These are phyloP conservation scores for Cupressus sempervirens DNA, from an alignment of 75 land plant species.

Conservation along the genomic window DNA sequence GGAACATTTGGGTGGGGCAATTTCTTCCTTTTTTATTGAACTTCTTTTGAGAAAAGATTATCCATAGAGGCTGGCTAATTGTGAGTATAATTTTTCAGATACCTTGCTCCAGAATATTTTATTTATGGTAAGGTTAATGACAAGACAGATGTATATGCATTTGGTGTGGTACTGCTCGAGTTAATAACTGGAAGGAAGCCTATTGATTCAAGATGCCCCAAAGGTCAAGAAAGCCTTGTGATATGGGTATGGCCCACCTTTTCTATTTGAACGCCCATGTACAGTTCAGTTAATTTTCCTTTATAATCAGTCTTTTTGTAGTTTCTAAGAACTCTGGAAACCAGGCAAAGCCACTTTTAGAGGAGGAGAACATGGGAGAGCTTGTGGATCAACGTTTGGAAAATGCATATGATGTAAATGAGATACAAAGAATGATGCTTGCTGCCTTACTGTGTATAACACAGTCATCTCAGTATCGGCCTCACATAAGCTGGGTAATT, in stretches of 20 bases:
- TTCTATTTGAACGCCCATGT: not conserved
- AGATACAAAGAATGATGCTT: slow-evolving; percentile 68
- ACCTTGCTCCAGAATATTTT: slow-evolving; percentile 95
- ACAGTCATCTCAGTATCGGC: slow-evolving; percentile 60
- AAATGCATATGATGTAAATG: slow-evolving; percentile 30
- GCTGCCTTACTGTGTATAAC: slow-evolving; percentile 80
- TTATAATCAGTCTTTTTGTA: not conserved
- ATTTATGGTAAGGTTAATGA: slow-evolving; percentile 83
- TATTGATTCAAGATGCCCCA: slow-evolving; percentile 54
- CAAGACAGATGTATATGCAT: slow-evolving; percentile 89
- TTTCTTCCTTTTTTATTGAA: not conserved
- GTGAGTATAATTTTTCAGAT: slow-evolving; percentile 37
- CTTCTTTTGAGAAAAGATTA: not conserved
- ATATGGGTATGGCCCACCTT: slow-evolving; percentile 73
- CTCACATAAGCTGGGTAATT: slow-evolving; percentile 60
- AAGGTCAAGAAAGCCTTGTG: slow-evolving; percentile 82
- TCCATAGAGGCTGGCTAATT: not conserved
- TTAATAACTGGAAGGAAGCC: slow-evolving; percentile 82
- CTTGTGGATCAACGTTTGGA: slow-evolving; percentile 61
- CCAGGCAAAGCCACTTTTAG: slow-evolving; percentile 76
- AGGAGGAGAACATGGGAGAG: slow-evolving; percentile 26
- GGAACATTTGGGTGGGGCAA: slow-evolving; percentile 82
- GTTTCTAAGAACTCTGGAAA: slow-evolving; percentile 1
- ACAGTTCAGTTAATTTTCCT: slow-evolving; percentile 10
- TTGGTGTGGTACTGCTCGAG: slow-evolving; percentile 95